Evolutionary conservation across 2,329 filamentous ascomycete species (phyloP).

Genomic region (Botrytis deweyae): DNA sequence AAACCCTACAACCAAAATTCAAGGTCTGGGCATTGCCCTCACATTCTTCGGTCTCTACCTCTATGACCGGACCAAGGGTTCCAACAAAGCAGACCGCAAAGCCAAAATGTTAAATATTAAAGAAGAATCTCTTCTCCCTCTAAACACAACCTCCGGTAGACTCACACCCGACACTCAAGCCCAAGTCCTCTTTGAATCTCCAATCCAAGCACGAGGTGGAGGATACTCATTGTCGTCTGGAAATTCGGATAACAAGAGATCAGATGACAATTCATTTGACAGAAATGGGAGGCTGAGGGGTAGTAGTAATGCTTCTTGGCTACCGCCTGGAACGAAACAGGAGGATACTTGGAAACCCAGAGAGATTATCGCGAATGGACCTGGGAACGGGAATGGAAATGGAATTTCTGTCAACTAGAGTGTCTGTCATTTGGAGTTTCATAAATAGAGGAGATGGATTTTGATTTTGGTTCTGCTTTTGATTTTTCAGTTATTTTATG

Average conservation of each 20-base stretch:
- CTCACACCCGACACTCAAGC: slow-evolving; percentile 21
- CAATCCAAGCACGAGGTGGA: slow-evolving; percentile 29
- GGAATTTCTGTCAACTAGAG: slow-evolving; percentile 15
- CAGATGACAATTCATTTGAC: slow-evolving; percentile 56
- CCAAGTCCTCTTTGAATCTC: slow-evolving; percentile 17
- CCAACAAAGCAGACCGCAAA: slow-evolving; percentile 81
- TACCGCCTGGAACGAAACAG: slow-evolving; percentile 78
- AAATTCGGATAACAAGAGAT: slow-evolving; percentile 41
- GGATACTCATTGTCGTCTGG: slow-evolving; percentile 40
- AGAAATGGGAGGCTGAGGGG: slow-evolving; percentile 49
- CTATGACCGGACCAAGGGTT: slow-evolving; percentile 89
- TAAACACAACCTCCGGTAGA: slow-evolving; percentile 20
- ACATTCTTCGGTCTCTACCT: slow-evolving; percentile 93
- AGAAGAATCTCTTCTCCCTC: slow-evolving; percentile 37
- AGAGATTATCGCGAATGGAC: slow-evolving; percentile 19
- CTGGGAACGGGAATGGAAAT: slow-evolving; percentile 14
- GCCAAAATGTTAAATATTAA: slow-evolving; percentile 63
- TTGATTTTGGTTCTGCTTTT: neutral
- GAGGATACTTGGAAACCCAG: slow-evolving; percentile 73
- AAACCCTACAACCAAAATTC: slow-evolving; percentile 78
- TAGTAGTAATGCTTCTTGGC: slow-evolving; percentile 55
- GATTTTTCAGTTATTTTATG: neutral
- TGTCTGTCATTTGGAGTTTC: neutral
- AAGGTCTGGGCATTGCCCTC: slow-evolving; percentile 80
- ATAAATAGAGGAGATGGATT: slow-evolving; percentile 8